phyloP scores from a whole-genome alignment of 345 rosid genomes.

The Heritiera littoralis region DNA sequence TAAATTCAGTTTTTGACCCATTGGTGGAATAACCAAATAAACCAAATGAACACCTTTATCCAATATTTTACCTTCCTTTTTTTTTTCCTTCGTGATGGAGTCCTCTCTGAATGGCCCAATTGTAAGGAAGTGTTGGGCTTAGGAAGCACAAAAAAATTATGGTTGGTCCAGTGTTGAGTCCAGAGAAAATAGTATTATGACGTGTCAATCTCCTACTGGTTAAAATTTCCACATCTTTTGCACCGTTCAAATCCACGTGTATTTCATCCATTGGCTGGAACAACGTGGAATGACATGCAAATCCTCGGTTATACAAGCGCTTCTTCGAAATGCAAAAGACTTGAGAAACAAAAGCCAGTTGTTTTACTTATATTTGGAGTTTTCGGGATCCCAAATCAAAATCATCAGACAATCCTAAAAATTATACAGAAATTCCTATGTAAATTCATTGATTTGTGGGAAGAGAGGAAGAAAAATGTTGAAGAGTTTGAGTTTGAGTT shows the following conservation, averaged over 20 bases:
- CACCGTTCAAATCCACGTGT: slow-evolving; percentile 43
- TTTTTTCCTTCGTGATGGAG: too few relatives aligned
- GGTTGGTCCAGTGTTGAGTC: not conserved
- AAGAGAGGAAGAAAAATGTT: slow-evolving; percentile 30
- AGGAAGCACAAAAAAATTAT: not conserved
- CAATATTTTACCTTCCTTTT: too few relatives aligned
- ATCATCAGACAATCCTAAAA: not conserved
- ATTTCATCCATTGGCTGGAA: slow-evolving; percentile 28
- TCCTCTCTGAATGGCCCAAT: not conserved
- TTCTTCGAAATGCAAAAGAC: not conserved
- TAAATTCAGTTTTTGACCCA: too few relatives aligned
- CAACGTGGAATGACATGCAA: slow-evolving; percentile 53
- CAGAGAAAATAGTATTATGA: not conserved
- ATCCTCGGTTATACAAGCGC: not conserved
- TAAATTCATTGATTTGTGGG: slow-evolving; percentile 20
- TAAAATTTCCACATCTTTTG: not conserved
- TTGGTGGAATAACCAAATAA: too few relatives aligned
- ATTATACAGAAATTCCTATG: not conserved
- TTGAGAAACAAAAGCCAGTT: not conserved
- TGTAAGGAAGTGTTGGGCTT: not conserved
- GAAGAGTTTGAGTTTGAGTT: slow-evolving; percentile 40
- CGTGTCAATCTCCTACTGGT: slow-evolving; percentile 33
- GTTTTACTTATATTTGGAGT: not conserved
- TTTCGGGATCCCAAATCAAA: not conserved
- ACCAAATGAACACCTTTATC: too few relatives aligned